Evolutionary conservation across 495 filamentous ascomycete genomes (phyloP).

Genomic region (Patellaria atrata): DNA sequence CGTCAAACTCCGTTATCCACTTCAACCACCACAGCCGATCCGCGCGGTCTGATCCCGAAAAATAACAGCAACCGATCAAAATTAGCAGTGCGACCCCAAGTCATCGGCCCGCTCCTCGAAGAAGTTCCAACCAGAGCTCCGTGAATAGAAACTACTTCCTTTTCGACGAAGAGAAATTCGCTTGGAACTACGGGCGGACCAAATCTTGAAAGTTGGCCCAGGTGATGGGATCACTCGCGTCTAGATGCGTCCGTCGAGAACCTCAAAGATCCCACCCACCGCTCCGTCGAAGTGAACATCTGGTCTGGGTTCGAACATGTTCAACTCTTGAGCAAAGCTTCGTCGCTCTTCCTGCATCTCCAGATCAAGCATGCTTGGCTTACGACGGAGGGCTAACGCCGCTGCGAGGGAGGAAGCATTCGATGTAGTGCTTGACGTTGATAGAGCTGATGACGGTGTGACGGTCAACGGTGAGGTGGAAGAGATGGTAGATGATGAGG

Average conservation of each 20-base stretch:
- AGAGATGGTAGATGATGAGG: conserved; percentile 11
- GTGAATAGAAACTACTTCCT: no score
- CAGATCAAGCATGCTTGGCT: conserved; percentile 21
- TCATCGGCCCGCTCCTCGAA: no score
- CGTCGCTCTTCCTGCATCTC: conserved; percentile 26
- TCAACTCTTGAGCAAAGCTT: conserved; percentile 21
- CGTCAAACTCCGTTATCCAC: no score
- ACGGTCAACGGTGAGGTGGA: conserved; percentile 15
- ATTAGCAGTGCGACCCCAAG: no score
- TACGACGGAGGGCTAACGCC: conserved; percentile 19
- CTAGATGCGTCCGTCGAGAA: conserved; percentile 22
- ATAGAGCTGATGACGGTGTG: conserved; percentile 15
- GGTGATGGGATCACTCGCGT: no score
- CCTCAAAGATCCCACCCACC: conserved; percentile 26
- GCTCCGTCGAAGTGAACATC: conserved; percentile 1
- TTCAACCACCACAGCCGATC: no score
- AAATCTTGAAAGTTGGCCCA: no score
- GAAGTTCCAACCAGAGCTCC: no score
- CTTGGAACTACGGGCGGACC: no score
- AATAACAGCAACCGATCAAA: no score
- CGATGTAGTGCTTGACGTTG: conserved; percentile 5
- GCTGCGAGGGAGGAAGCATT: conserved; percentile 10
- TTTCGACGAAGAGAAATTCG: no score
- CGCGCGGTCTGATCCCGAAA: no score
- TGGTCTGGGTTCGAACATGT: conserved; percentile 26